These are phyloP conservation scores for Kodamaea sp. DNA, from an alignment of 1,139 yeast species.

Conservation along the genomic window DNA sequence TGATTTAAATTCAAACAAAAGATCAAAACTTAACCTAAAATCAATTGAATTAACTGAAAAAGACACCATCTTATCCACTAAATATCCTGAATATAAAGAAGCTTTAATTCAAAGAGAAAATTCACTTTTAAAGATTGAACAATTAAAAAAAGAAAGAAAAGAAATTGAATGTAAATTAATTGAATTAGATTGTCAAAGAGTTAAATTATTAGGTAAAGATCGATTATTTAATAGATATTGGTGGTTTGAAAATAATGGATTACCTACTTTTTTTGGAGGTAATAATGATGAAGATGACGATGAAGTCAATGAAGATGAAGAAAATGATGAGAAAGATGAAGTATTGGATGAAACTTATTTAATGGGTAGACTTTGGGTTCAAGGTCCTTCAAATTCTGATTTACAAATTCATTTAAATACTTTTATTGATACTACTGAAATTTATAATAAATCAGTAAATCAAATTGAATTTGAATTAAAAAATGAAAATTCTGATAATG, in stretches of 20 bases:
- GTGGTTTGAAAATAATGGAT: constrained; percentile 92
- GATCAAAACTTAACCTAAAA: constrained; percentile 29
- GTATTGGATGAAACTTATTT: constrained; percentile 58
- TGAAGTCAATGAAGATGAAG: constrained; percentile 34
- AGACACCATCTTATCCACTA: constrained; percentile 47
- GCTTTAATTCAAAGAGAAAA: constrained; percentile 43
- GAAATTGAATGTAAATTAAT: constrained; percentile 54
- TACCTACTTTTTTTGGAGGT: constrained; percentile 54
- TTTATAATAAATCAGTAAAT: constrained; percentile 32
- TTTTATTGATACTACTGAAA: constrained; percentile 25
- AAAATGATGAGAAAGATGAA: constrained; percentile 38
- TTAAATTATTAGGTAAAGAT: constrained; percentile 77
- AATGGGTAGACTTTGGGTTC: constrained; percentile 90
- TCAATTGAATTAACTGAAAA: constrained; percentile 44
- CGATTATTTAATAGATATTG: constrained; percentile 82
- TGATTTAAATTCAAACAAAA: constrained; percentile 12
- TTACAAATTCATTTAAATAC: constrained; percentile 39
- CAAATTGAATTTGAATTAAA: constrained; percentile 17
- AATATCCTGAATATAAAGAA: constrained; percentile 44
- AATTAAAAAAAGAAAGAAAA: constrained; percentile 43
- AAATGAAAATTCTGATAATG: constrained; percentile 27
- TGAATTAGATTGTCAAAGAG: constrained; percentile 75
- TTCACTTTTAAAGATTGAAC: constrained; percentile 39
- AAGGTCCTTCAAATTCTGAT: constrained; percentile 81
- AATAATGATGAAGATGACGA: constrained; percentile 33